Evolutionary conservation across 345 rosid genomes (phyloP), one percentile per base, ranked within the genome.

Genomic region (Toxicodendron radicans): DNA sequence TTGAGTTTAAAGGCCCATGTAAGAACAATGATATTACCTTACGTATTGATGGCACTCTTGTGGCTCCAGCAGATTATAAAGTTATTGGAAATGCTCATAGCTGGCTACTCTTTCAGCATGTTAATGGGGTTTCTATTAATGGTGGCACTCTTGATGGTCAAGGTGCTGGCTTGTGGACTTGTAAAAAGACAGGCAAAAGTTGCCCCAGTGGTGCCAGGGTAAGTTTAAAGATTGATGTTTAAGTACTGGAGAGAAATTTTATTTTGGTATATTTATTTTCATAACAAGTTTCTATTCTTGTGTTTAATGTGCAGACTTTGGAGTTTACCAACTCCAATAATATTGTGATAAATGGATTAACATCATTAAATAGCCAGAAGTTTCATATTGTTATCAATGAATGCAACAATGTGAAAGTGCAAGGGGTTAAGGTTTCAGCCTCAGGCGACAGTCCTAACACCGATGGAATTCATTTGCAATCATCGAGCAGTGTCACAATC

Each of bases 1-100:
- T 83, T 70, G 73, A 54, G 10, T 88, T 92, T 71, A 65, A 80
- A 3, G 97, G 94, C 41, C 86, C 85, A 7, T 92, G 96, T 80
- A 87, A 83, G 43, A 87, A 73, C 32, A 80, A 66, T 16, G 85
- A 76, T 58, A 77, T 89, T 54, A 70, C 83, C 0, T 60, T 91
- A 65, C 78, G 69, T 38, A 81, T 92, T 7, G 85, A 82, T 14
- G 94, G 96, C 21, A 91, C 89, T 12, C 87, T 91, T 35, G 84
- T 92, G 18, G 97, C 94, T 66, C 94, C 96, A 0, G 74, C 88
- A 0, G 78, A 89, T 74, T 89, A 79, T 64, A 30, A 59, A 13
- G 83, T 78, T 61, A 58, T 84, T 0, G 94, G 91, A n/a, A 60
- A 65, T 58, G 58, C 82, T 12, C 83, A 62, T 7, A 64, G 88